Evolutionary conservation across 2,329 filamentous ascomycete species (phyloP).

Genomic region (Neofusicoccum cordaticola): DNA sequence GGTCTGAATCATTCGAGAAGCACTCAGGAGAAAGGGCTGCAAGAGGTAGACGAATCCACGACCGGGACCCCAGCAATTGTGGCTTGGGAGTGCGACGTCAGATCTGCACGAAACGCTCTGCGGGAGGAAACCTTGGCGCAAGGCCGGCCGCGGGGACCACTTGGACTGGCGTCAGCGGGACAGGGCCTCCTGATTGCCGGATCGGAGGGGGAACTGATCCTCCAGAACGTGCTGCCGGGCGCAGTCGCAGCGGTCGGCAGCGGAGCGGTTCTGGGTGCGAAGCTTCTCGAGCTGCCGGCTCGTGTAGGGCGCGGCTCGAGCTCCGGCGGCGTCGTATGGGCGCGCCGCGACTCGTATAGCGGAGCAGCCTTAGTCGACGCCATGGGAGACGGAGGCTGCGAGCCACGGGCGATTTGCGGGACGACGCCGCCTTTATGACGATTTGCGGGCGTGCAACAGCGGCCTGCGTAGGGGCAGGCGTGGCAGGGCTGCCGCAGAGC

Average conservation of each 20-base stretch:
- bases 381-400: neutral
- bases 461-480: neutral
- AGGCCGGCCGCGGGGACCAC: constrained; percentile 8
- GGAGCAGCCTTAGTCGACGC: neutral
- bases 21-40: constrained; percentile 12
- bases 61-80: neutral
- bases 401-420: neutral
- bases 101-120: neutral
- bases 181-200: neutral
- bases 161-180: neutral
- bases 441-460: constrained; percentile 13
- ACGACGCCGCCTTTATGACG: constrained; percentile 5
- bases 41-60: constrained; percentile 12
- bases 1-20: constrained; percentile 13
- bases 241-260: neutral
- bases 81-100: constrained; percentile 9
- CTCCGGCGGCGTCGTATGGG: constrained; percentile 5
- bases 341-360: constrained; percentile 4
- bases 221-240: neutral
- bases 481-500: neutral
- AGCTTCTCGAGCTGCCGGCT: neutral
- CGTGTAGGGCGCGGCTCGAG: constrained; percentile 13
- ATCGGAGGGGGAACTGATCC: no score
- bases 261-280: neutral
- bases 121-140: neutral